Conservation (phyloP, 179 eudicot genomes). For the Amaranthus tricolor region DNA sequence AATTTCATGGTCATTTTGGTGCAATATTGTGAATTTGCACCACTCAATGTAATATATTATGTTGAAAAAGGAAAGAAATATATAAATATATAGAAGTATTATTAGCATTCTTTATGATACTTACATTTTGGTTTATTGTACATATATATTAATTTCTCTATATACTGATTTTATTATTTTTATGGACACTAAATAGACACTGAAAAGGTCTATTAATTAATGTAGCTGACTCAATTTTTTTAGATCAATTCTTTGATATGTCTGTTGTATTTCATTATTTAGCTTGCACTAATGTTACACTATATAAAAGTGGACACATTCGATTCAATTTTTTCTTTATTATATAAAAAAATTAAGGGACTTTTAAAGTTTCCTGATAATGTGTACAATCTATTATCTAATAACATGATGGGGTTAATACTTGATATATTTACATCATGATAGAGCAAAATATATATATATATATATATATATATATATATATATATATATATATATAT, state of each 20-base stretch:
- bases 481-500: no score
- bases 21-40: constrained; percentile 24
- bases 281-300: no score
- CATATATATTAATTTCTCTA: neutral
- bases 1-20: constrained; percentile 31
- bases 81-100: neutral
- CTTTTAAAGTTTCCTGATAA: neutral
- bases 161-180: no score
- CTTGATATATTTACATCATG: constrained; percentile 11
- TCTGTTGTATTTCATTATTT: no score
- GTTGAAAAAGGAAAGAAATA: constrained; percentile 22
- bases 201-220: no score
- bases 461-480: no score
- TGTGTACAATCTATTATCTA: constrained; percentile 1
- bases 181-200: no score
- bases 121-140: neutral
- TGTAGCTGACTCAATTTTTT: no score
- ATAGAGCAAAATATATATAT: neutral
- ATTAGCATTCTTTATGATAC: neutral
- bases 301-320: no score
- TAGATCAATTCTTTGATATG: no score
- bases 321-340: neutral
- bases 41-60: constrained; percentile 28
- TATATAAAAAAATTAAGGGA: neutral
- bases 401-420: neutral